Conservation (phyloP, 257 asterid species). For the Osmanthus fragrans region DNA sequence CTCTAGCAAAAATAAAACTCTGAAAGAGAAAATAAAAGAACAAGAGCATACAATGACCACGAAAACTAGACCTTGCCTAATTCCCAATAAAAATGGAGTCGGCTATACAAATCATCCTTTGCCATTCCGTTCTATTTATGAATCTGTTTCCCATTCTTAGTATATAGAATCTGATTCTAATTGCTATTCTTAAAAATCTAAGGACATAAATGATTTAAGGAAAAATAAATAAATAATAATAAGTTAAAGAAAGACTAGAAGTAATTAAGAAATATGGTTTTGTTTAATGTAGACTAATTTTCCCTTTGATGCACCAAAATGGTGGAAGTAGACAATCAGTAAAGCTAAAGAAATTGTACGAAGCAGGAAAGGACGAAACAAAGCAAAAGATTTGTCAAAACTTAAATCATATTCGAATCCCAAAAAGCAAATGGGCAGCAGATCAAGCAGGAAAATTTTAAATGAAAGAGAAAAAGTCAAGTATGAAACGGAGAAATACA, state of each 20-base stretch:
- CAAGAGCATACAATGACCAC: neutral
- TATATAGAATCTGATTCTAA: no score
- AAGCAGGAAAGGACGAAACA: conserved; percentile 27
- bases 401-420: conserved; percentile 36
- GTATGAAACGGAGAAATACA: conserved; percentile 14
- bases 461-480: conserved; percentile 14
- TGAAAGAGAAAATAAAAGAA: conserved; percentile 14
- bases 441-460: no score
- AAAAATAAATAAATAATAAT: no score
- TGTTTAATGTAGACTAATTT: conserved; percentile 36
- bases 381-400: conserved; percentile 43
- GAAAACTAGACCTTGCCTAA: neutral
- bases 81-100: no score
- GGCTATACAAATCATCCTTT: no score
- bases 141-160: no score
- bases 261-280: conserved; percentile 20
- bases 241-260: neutral
- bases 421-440: conserved; percentile 41
- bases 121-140: neutral
- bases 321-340: conserved; percentile 32
- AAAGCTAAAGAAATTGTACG: conserved; percentile 32
- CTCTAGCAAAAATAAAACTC: conserved; percentile 28
- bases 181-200: no score
- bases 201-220: no score
- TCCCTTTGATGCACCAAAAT: conserved; percentile 28